These are phyloP conservation scores for Curvularia sp. DNA, from an alignment of 2,329 filamentous ascomycete genomes.

Conservation along the genomic window DNA sequence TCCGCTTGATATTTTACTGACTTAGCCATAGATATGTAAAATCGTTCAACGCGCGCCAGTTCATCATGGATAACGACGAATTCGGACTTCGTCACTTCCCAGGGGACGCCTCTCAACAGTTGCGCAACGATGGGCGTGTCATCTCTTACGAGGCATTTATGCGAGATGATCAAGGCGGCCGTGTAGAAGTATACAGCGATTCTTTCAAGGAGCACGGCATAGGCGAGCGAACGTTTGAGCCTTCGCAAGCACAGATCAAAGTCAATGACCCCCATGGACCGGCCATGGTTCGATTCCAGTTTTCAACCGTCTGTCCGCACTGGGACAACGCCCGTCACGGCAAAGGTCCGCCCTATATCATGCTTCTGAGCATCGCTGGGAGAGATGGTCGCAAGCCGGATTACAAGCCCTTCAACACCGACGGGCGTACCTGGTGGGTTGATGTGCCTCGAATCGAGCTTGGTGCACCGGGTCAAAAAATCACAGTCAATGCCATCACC, in stretches of 20 bases:
- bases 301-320: conserved; percentile 80
- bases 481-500: conserved; percentile 70
- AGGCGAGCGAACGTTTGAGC: conserved; percentile 66
- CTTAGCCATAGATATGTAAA: conserved; percentile 63
- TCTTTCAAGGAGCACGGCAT: conserved; percentile 57
- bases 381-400: conserved; percentile 73
- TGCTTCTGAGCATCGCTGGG: conserved; percentile 69
- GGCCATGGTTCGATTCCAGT: conserved; percentile 74
- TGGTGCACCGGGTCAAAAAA: conserved; percentile 60
- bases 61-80: conserved; percentile 73
- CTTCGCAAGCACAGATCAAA: conserved; percentile 65
- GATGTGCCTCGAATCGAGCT: conserved; percentile 69
- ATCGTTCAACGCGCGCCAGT: conserved; percentile 66
- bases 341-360: conserved; percentile 69
- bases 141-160: conserved; percentile 85
- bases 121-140: conserved; percentile 72
- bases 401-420: conserved; percentile 71
- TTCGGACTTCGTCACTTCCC: conserved; percentile 87
- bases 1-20: conserved; percentile 5
- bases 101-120: conserved; percentile 70
- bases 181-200: conserved; percentile 48
- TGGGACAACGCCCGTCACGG: conserved; percentile 78
- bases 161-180: conserved; percentile 61
- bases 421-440: conserved; percentile 81
- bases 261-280: conserved; percentile 59